Conservation (phyloP, 176 grass and related monocot genomes). For the Juncus effusus region DNA sequence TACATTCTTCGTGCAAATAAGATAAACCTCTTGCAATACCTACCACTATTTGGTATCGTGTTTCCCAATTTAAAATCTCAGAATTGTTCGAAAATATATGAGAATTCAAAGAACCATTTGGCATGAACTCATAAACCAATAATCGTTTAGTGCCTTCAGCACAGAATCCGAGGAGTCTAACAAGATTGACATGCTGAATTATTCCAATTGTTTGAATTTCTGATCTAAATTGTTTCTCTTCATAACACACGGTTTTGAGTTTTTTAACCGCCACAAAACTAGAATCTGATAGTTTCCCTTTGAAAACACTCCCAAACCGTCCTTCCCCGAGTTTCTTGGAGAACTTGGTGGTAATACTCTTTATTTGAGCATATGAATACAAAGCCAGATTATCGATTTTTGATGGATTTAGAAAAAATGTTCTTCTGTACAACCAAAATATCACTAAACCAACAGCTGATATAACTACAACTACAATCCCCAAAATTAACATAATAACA, state of each 20-base stretch:
- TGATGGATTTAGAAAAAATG: slow-evolving; percentile 4
- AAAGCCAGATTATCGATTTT: not conserved
- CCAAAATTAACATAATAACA: slow-evolving; percentile 6
- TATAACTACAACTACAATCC: not conserved
- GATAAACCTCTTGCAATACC: slow-evolving; percentile 25
- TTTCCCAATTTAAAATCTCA: not conserved
- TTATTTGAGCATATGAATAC: not conserved
- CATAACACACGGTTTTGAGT: slow-evolving; percentile 18
- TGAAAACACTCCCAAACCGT: slow-evolving; percentile 30
- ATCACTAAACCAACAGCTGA: not conserved
- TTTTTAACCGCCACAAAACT: slow-evolving; percentile 26
- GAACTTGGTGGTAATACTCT: slow-evolving; percentile 19
- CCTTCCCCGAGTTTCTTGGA: slow-evolving; percentile 32
- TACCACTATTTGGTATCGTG: slow-evolving; percentile 2
- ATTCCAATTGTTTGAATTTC: slow-evolving; percentile 33
- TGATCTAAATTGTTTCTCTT: slow-evolving; percentile 31
- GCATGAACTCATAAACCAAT: slow-evolving; percentile 35
- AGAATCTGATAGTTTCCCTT: slow-evolving; percentile 3
- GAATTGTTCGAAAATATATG: slow-evolving; percentile 15
- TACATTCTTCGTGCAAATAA: slow-evolving; percentile 33
- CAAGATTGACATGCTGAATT: slow-evolving; percentile 30
- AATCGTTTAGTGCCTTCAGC: slow-evolving; percentile 13
- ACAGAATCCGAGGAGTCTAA: slow-evolving; percentile 31
- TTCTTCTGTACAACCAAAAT: slow-evolving; percentile 4
- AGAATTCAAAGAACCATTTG: slow-evolving; percentile 23